phyloP scores from a whole-genome alignment of 148 eudicot genomes.

The Salicornia ramosissima region DNA sequence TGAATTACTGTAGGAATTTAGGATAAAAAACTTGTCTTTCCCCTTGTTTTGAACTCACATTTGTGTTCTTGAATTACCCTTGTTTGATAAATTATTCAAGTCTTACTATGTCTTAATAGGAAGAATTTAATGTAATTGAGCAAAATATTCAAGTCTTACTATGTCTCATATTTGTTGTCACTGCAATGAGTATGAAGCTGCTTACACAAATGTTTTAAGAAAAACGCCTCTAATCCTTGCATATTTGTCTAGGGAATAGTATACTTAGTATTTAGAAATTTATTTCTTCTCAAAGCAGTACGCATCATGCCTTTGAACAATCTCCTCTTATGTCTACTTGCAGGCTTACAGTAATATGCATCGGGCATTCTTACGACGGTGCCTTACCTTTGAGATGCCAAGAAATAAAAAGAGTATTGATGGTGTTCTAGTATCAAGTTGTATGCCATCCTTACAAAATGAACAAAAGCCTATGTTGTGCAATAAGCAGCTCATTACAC shows the following conservation, averaged over 20 bases:
- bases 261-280: not conserved
- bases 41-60: no score
- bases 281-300: not conserved
- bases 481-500: constrained; percentile 35
- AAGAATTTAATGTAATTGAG: no score
- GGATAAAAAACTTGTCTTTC: no score
- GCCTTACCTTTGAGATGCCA: constrained; percentile 78
- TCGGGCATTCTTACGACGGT: constrained; percentile 78
- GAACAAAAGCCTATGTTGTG: constrained; percentile 32
- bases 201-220: not conserved
- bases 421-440: constrained; percentile 32
- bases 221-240: not conserved
- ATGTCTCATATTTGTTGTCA: not conserved
- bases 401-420: constrained; percentile 52
- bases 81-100: no score
- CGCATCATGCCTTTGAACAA: not conserved
- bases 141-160: no score
- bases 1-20: not conserved
- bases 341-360: constrained; percentile 48
- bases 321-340: constrained; percentile 21
- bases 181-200: not conserved
- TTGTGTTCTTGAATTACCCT: no score
- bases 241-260: not conserved
- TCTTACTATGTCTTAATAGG: no score
- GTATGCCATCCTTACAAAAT: constrained; percentile 31